phyloP scores from a whole-genome alignment of 192 early-diverging fungal species.

The Paraglomus brasilianum region DNA sequence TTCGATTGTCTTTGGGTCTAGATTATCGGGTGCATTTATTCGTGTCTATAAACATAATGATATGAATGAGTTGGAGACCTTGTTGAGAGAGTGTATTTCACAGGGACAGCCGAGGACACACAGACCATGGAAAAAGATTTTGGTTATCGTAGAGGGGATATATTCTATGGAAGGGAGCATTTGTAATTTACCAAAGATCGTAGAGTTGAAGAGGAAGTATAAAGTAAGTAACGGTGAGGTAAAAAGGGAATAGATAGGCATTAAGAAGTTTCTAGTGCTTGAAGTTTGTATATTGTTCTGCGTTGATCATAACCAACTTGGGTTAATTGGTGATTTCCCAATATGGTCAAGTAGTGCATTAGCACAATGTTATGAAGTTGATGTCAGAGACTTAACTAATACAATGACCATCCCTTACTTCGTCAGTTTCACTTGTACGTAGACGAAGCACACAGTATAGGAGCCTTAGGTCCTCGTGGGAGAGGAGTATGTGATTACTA shows the following conservation, averaged over 20 bases:
- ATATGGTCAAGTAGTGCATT: too few species aligned
- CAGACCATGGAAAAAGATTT: constrained; percentile 98
- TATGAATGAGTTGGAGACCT: constrained; percentile 69
- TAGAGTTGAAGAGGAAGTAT: constrained; percentile 88
- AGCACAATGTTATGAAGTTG: too few species aligned
- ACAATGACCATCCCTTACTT: constrained; percentile 13
- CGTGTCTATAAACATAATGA: constrained; percentile 96
- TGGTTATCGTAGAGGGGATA: constrained; percentile 93
- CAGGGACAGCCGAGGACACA: constrained; percentile 97
- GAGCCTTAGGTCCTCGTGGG: constrained; percentile 90
- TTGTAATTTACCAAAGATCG: constrained; percentile 81
- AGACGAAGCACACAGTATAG: constrained; percentile 97
- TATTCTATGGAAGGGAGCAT: constrained; percentile 98
- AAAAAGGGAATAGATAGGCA: too few species aligned
- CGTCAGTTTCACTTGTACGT: constrained; percentile 87
- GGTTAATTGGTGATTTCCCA: too few species aligned
- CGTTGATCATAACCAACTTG: too few species aligned
- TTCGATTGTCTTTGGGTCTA: constrained; percentile 91
- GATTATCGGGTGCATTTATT: constrained; percentile 87
- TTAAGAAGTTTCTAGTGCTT: too few species aligned
- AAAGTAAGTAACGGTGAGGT: constrained; percentile 47
- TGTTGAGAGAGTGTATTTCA: constrained; percentile 83
- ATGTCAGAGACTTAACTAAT: too few species aligned
- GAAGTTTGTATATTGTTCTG: too few species aligned
- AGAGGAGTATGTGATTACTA: constrained; percentile 97